phyloP scores from a whole-genome alignment of 257 asterid species.

The Jaltomata sinuosa region DNA sequence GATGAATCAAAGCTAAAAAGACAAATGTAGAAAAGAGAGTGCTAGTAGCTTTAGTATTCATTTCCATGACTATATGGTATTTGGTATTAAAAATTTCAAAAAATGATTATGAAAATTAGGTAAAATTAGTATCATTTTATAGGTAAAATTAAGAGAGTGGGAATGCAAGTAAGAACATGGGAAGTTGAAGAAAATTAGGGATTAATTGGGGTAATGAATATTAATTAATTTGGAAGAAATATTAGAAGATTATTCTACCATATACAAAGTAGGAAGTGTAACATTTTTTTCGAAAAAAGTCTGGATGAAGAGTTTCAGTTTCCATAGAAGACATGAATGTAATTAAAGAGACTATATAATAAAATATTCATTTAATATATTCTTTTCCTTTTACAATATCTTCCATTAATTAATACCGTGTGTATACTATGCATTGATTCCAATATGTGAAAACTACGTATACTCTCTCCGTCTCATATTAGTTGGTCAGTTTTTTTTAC shows the following conservation, averaged over 20 bases:
- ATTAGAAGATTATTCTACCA: background rate
- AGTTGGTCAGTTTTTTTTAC: too few relatives aligned
- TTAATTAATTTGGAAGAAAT: background rate
- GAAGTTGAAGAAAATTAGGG: background rate
- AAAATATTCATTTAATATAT: background rate
- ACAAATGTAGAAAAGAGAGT: background rate
- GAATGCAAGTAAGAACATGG: background rate
- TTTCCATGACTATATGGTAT: background rate
- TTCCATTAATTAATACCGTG: background rate
- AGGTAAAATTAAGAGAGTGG: background rate
- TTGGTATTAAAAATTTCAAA: background rate
- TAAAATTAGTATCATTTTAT: background rate
- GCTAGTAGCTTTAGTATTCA: background rate
- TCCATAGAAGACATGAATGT: background rate
- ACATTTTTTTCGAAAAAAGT: too few relatives aligned
- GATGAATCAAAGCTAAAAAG: background rate
- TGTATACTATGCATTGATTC: background rate
- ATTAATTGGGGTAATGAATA: background rate
- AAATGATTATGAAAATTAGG: background rate
- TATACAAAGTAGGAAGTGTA: background rate
- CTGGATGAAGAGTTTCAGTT: background rate
- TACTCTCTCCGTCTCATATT: too few relatives aligned
- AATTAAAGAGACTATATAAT: background rate
- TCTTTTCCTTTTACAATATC: background rate
- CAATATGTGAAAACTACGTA: background rate